phyloP scores from a whole-genome alignment of 306 rosid species.

The Dalbergia cochinchinensis region DNA sequence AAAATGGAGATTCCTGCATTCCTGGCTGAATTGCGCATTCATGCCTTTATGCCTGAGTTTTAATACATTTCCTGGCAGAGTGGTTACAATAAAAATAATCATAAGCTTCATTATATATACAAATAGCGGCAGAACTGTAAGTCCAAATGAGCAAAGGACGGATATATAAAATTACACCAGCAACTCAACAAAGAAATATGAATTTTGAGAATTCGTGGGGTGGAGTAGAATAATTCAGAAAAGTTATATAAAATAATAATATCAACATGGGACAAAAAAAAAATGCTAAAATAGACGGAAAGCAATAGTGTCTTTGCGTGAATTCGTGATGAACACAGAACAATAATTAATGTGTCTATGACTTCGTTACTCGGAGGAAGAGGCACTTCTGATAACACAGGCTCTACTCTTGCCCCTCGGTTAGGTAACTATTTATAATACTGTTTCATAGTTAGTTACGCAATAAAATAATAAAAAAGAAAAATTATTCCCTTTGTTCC shows the following conservation, averaged over 20 bases:
- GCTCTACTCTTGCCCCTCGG: slow-evolving; percentile 83
- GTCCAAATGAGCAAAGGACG: too few relatives aligned
- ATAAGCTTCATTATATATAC: background rate
- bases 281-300: too few relatives aligned
- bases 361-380: slow-evolving; percentile 83
- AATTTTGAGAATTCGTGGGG: background rate
- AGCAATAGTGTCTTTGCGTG: background rate
- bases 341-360: slow-evolving; percentile 61
- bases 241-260: background rate
- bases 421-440: slow-evolving; percentile 58
- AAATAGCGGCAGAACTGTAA: background rate
- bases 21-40: too few relatives aligned
- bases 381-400: too few relatives aligned
- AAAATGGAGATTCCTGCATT: too few relatives aligned
- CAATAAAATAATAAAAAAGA: background rate
- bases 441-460: background rate
- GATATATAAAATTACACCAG: background rate
- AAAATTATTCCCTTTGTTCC: background rate
- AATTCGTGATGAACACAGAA: slow-evolving; percentile 49
- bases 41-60: too few relatives aligned
- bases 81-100: background rate
- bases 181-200: background rate
- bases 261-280: too few relatives aligned
- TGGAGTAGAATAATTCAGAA: background rate
- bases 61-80: too few relatives aligned